Evolutionary conservation across 2,329 filamentous ascomycete species (phyloP), one percentile per base, ranked within the genome.

Genomic region (Neopestalotiopsis sp.): DNA sequence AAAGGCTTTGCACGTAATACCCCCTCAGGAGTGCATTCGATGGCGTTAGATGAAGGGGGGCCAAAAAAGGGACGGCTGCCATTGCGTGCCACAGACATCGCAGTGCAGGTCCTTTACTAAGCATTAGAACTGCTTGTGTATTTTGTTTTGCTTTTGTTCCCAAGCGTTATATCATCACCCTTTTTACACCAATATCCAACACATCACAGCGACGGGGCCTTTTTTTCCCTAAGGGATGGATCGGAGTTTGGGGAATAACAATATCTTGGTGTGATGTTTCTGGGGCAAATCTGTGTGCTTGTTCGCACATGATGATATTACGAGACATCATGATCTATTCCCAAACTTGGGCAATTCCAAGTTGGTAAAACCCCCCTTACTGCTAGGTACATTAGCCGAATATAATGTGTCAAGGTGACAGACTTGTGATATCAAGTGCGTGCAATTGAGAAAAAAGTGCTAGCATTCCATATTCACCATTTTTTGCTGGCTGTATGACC

Each of bases 1-100:
- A 62, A 28, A 45, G 34, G 40, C 40, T 4, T 64, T 45, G 61
- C 40, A 45, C 61, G 28, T 28, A 64, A 64, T 64, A 64, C 38
- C 61, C 61, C 58, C n/a, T 20, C 32, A 38, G 34, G 24, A 24
- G 20, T 49, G 61, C 61, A 64, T 64, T 38, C 61, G 28, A 24
- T n/a, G 61, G 61, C 61, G 61, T 64, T 64, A 6, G 42, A 52
- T 49, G n/a, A 17, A 59, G 17, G 14, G 6, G 57, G 20, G 3
- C 20, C 10, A 4, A 59, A 59, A 34, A 59, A 6, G 24, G 30
- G 24, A 59, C 57, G 24, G 24, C 24, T 10, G 7, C 57, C 30
- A 30, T 59, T 34, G 24, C 45, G 45, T 9, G 30, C 24, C 57
- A 34, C 24, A 34, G 13, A 30, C 17, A 59, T 59, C 30, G 10